These are phyloP conservation scores for Arctostaphylos glauca DNA, from an alignment of 148 eudicot species.

Conservation along the genomic window DNA sequence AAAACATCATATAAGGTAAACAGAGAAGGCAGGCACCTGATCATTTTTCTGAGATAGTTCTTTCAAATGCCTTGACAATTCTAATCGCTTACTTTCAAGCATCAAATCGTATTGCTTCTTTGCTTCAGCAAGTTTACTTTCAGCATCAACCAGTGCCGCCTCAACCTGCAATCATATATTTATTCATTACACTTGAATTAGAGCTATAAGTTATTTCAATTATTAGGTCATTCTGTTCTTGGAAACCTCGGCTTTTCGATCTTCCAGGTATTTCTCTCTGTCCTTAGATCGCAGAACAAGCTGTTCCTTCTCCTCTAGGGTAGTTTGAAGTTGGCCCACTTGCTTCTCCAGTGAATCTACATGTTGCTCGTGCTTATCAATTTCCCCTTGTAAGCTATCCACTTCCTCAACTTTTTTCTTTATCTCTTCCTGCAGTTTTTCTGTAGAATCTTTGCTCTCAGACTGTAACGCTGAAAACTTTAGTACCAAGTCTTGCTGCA, in stretches of 20 bases:
- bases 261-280: constrained; percentile 62
- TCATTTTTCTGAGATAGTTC: constrained; percentile 93
- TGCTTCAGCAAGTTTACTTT: constrained; percentile 70
- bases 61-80: constrained; percentile 87
- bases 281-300: constrained; percentile 48
- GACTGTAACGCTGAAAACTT: constrained; percentile 54
- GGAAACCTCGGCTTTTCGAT: constrained; percentile 64
- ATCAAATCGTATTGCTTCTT: constrained; percentile 76
- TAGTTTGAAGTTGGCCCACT: constrained; percentile 39
- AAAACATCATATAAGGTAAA: neutral
- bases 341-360: constrained; percentile 52
- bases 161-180: constrained; percentile 45
- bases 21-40: constrained; percentile 46
- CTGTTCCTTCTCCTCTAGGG: constrained; percentile 64
- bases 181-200: constrained; percentile 6
- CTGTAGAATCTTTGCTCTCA: constrained; percentile 49
- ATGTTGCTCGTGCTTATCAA: constrained; percentile 45
- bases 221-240: constrained; percentile 12
- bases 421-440: constrained; percentile 56
- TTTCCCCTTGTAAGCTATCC: constrained; percentile 48
- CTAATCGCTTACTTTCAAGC: constrained; percentile 84
- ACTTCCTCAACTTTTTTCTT: constrained; percentile 60
- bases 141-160: constrained; percentile 51
- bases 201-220: constrained; percentile 4
- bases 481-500: constrained; percentile 64